Conservation (phyloP, 129 eudicot genomes). For the Lactuca saligna region DNA sequence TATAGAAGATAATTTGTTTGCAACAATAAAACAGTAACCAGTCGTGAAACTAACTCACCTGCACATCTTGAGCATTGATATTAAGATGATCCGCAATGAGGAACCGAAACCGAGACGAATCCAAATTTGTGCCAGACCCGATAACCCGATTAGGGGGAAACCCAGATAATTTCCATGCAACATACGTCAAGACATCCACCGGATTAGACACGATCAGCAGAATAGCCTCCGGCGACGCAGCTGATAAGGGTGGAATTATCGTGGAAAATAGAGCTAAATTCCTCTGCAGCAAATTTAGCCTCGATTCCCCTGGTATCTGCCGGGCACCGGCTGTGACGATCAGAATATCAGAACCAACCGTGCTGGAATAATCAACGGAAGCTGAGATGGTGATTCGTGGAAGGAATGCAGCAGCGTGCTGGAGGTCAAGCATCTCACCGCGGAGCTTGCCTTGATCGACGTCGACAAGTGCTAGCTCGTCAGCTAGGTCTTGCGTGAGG, state of each 20-base stretch:
- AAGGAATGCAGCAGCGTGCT: conserved; percentile 96
- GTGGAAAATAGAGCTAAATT: conserved; percentile 50
- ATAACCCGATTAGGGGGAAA: conserved; percentile 87
- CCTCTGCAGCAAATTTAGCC: conserved; percentile 74
- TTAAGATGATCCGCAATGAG: conserved; percentile 94
- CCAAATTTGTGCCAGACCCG: conserved; percentile 94
- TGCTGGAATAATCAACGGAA: conserved; percentile 60
- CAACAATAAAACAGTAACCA: too few species aligned
- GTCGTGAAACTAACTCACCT: conserved; percentile 43
- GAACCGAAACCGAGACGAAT: conserved; percentile 86
- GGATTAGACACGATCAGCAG: conserved; percentile 85
- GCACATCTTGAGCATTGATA: conserved; percentile 96
- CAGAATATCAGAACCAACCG: conserved; percentile 75
- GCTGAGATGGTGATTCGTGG: conserved; percentile 77
- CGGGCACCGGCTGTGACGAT: conserved; percentile 96
- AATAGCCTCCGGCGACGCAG: conserved; percentile 60
- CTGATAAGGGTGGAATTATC: conserved; percentile 71
- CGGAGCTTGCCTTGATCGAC: conserved; percentile 66
- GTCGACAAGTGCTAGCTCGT: conserved; percentile 80
- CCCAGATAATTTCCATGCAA: conserved; percentile 93
- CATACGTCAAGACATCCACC: conserved; percentile 86
- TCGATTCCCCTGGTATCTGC: conserved; percentile 78
- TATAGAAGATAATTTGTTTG: too few species aligned
- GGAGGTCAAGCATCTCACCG: conserved; percentile 93
- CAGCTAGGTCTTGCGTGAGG: conserved; percentile 79